A percentile compares a stretch with the other conserved stretches of the same genome.
Conservation (phyloP, 129 eudicot genomes). For the Centaurea solstitialis region DNA sequence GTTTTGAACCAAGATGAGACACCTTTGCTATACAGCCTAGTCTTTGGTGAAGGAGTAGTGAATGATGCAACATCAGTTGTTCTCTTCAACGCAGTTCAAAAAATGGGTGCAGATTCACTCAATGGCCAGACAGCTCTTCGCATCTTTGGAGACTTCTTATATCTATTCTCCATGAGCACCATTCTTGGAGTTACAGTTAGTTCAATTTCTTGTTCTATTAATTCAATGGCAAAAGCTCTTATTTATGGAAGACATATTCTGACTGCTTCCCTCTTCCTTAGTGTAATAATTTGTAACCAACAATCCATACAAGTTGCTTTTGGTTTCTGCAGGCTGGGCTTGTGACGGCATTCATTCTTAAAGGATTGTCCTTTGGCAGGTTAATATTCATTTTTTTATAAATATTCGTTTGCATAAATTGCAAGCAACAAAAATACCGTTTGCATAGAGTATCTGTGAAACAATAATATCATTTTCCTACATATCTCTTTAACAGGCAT, state of each 20-base stretch:
- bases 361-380: slow-evolving; percentile 83
- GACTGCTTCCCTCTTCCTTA: background rate
- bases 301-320: slow-evolving; percentile 1
- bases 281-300: background rate
- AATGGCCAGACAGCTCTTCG: slow-evolving; percentile 53
- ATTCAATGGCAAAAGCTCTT: background rate
- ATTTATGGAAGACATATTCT: background rate
- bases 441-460: background rate
- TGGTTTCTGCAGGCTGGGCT: slow-evolving; percentile 77
- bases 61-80: slow-evolving; percentile 97
- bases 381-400: slow-evolving; percentile 18
- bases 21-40: slow-evolving; percentile 89
- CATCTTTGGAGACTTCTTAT: slow-evolving; percentile 60
- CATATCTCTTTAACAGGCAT: slow-evolving; percentile 52
- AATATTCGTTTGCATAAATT: background rate
- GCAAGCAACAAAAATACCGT: background rate
- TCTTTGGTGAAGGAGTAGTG: slow-evolving; percentile 97
- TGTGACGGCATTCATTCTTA: slow-evolving; percentile 67
- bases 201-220: slow-evolving; percentile 6
- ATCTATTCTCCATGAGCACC: slow-evolving; percentile 87
- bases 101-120: slow-evolving; percentile 57
- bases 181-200: slow-evolving; percentile 76
- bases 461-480: background rate
- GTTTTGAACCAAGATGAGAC: slow-evolving; percentile 91
- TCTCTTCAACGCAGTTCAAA: slow-evolving; percentile 87